phyloP scores from a whole-genome alignment of 805 yeast genomes.

The Monosporozyma aerobia region DNA sequence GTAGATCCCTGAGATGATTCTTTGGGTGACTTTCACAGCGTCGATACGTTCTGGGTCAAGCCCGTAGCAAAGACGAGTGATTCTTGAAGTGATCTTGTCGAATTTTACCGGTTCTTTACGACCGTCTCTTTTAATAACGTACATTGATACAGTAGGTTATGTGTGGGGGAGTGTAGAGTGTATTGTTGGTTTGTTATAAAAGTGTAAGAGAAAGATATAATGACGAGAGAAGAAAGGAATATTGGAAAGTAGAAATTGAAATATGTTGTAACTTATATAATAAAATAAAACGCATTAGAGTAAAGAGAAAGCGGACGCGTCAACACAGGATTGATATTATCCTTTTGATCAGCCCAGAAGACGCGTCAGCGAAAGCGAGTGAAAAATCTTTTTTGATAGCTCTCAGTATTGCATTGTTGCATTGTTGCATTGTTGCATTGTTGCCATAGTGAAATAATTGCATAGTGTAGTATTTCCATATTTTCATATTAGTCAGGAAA shows the following conservation, averaged over 20 bases:
- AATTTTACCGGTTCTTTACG: constrained; percentile 88
- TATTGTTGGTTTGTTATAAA: not conserved
- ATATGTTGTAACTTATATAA: constrained; percentile 35
- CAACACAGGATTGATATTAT: not conserved
- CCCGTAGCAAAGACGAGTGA: constrained; percentile 86
- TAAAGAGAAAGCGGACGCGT: not conserved
- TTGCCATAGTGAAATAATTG: no score
- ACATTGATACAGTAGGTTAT: constrained; percentile 37
- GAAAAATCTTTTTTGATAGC: no score
- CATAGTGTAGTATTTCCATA: no score
- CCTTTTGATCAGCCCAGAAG: not conserved
- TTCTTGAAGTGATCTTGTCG: constrained; percentile 90
- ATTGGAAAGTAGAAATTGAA: constrained; percentile 79
- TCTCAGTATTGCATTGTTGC: no score
- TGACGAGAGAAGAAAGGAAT: constrained; percentile 87
- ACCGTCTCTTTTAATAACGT: constrained; percentile 84
- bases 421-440: no score
- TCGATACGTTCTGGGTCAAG: constrained; percentile 81
- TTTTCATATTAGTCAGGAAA: not conserved
- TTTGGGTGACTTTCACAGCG: constrained; percentile 83
- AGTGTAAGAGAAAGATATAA: constrained; percentile 33
- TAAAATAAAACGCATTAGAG: not conserved
- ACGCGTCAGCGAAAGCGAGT: not conserved
- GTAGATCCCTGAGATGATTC: constrained; percentile 72
- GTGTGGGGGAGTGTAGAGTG: constrained; percentile 2